Evolutionary conservation across 2,329 filamentous ascomycete genomes (phyloP).

Genomic region (Graphilbum ipis-grandicollis): DNA sequence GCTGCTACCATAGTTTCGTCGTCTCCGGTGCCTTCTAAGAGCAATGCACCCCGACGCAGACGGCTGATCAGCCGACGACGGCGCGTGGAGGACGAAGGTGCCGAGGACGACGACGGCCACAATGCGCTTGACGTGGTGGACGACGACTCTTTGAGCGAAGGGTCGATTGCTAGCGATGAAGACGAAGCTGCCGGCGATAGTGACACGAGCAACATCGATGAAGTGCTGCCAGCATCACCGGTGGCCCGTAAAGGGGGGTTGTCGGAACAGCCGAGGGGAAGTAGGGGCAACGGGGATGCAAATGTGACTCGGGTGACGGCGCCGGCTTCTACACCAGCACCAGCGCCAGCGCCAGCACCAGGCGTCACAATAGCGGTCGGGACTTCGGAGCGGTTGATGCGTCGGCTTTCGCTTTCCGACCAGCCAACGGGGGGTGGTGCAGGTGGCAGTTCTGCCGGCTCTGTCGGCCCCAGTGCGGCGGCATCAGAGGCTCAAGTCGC

Average conservation of each 20-base stretch:
- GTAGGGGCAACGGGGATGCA: too few species aligned
- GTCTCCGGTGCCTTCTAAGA: too few species aligned
- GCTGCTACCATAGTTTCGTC: too few species aligned
- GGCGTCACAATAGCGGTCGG: too few species aligned
- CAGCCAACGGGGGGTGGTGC: neutral
- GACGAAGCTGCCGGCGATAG: constrained; percentile 41
- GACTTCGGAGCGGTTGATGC: too few species aligned
- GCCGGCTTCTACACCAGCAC: too few species aligned
- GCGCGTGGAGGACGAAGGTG: constrained; percentile 46
- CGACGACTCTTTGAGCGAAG: constrained; percentile 49
- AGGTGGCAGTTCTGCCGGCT: neutral
- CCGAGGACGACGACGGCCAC: constrained; percentile 43
- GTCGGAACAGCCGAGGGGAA: too few species aligned
- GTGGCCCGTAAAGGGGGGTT: constrained; percentile 12
- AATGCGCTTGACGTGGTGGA: constrained; percentile 37
- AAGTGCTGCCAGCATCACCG: constrained; percentile 32
- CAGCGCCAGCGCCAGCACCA: too few species aligned
- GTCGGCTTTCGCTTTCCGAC: too few species aligned
- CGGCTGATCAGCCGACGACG: constrained; percentile 51
- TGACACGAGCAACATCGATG: constrained; percentile 45
- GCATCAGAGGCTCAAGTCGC: too few species aligned
- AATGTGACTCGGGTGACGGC: too few species aligned
- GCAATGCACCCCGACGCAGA: constrained; percentile 32
- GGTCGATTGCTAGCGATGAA: constrained; percentile 44
- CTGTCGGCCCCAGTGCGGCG: neutral